Evolutionary conservation across 2,329 filamentous ascomycete species (phyloP).

Genomic region (Bipolaris cookei): DNA sequence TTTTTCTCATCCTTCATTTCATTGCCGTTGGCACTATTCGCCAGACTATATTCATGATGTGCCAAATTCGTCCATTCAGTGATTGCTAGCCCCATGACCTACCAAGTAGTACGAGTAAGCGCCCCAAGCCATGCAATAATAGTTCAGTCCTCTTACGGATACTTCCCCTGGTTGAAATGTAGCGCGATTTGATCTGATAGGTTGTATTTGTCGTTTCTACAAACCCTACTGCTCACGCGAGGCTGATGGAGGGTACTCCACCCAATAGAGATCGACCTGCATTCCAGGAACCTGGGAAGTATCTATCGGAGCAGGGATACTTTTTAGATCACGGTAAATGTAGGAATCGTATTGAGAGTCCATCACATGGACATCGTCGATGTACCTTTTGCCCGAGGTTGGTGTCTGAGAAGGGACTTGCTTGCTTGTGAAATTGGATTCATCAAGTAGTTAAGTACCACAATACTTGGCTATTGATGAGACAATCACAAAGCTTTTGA

Average conservation of each 20-base stretch:
- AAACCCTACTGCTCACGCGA: slow-evolving; percentile 3
- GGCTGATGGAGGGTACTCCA: slow-evolving; percentile 3
- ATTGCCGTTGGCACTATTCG: neutral
- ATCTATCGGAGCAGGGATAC: slow-evolving; percentile 17
- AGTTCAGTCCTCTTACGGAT: slow-evolving; percentile 7
- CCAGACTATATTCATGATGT: neutral
- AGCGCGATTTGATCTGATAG: slow-evolving; percentile 12
- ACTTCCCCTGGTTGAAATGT: slow-evolving; percentile 17
- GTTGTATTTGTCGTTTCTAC: neutral
- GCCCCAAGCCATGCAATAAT: slow-evolving; percentile 11
- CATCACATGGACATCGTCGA: slow-evolving; percentile 26
- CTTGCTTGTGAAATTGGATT: slow-evolving; percentile 27
- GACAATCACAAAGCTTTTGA: neutral
- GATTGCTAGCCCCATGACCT: slow-evolving; percentile 17
- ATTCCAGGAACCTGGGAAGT: slow-evolving; percentile 3
- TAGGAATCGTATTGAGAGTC: slow-evolving; percentile 5
- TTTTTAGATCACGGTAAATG: slow-evolving; percentile 28
- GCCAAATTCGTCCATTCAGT: slow-evolving; percentile 11
- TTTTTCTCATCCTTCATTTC: neutral
- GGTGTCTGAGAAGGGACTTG: slow-evolving; percentile 9
- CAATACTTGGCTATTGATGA: slow-evolving; percentile 8
- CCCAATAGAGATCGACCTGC: slow-evolving; percentile 18
- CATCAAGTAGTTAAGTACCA: slow-evolving; percentile 10
- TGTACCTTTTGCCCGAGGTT: slow-evolving; percentile 23
- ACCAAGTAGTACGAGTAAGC: slow-evolving; percentile 7